Evolutionary conservation across 2,329 filamentous ascomycete species (phyloP), one percentile per base, ranked within the genome.

Genomic region (Aciculosporium take): DNA sequence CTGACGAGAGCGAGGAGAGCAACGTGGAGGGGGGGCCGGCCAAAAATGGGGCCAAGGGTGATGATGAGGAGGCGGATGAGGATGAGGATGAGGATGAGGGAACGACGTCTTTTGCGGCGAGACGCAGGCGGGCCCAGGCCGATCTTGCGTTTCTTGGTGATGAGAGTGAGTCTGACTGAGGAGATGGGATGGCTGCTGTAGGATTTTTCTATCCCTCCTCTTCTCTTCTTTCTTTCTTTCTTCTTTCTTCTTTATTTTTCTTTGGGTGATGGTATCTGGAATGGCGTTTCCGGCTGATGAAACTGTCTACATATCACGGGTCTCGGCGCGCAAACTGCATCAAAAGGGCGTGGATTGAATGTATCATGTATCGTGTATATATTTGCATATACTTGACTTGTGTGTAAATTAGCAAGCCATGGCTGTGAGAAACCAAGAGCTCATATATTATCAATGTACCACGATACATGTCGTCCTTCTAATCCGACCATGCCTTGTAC

Each of bases 401-500:
- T n/a, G 15, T 33, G 23, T n/a, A 10, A 15, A 17, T 18, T 21
- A 25, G 7, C 15, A 10, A 10, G 15, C 13, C 20, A n/a, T 27
- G 13, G 12, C 27, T 2, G 10, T 21, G 30, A 17, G 7, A 15
- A 8, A 34, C 5, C n/a, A 40, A 21, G 10, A 36, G 34, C 7
- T 34, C 24, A 33, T 27, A 13, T 7, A 40, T 24, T 24, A 17
- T 28, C 6, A n/a, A 20, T 23, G 10, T 12, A 4, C 10, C 24
- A 24, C 15, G 23, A 27, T 15, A 25, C 15, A 24, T 9, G 18
- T 20, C 17, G 20, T 37, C 20, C 13, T 9, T 4, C 37, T 63
- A 77, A 48, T 76, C 78, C 59, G 80, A 76, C 89, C 89, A 96
- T 0, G 77, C 84, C 55, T 77, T 79, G 65, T 94, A 96, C 47